A percentile compares a stretch with the other conserved stretches of the same genome.
These are phyloP conservation scores for Cicer pinnatifidum DNA, from an alignment of 306 rosid species.

Conservation along the genomic window DNA sequence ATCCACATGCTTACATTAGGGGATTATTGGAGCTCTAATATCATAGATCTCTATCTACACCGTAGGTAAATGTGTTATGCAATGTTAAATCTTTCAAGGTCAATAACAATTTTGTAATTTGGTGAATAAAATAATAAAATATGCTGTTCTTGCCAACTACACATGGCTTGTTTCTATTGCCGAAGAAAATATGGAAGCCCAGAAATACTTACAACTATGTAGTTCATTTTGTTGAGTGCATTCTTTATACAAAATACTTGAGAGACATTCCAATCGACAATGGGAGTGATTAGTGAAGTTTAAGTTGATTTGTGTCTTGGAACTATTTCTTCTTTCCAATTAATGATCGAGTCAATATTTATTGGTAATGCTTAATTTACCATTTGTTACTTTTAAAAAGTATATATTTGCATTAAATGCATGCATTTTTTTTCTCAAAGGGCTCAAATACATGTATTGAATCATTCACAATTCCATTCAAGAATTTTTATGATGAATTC, in stretches of 20 bases:
- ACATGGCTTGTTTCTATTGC: conserved; percentile 32
- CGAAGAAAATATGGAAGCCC: conserved; percentile 28
- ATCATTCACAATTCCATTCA: conserved; percentile 35
- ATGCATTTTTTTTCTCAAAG: background rate
- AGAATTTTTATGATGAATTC: background rate
- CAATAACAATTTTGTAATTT: conserved; percentile 31
- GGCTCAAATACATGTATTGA: background rate
- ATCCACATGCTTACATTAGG: conserved; percentile 85
- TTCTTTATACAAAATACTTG: conserved; percentile 9
- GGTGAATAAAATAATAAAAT: conserved; percentile 10
- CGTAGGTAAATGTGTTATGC: conserved; percentile 61
- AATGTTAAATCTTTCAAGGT: conserved; percentile 18
- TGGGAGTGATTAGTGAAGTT: background rate
- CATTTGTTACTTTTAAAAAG: background rate
- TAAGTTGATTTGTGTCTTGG: conserved; percentile 16
- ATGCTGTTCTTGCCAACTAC: background rate
- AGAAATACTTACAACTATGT: conserved; percentile 26
- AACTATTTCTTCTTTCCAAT: conserved; percentile 26
- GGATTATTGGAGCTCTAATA: conserved; percentile 89
- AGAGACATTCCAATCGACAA: conserved; percentile 11
- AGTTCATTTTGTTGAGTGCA: conserved; percentile 14
- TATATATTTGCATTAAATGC: background rate
- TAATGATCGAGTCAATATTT: conserved; percentile 9
- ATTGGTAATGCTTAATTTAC: conserved; percentile 10
- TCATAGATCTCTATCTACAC: conserved; percentile 88